Conservation (phyloP, 805 yeast genomes). For the Candida krabiensis region DNA sequence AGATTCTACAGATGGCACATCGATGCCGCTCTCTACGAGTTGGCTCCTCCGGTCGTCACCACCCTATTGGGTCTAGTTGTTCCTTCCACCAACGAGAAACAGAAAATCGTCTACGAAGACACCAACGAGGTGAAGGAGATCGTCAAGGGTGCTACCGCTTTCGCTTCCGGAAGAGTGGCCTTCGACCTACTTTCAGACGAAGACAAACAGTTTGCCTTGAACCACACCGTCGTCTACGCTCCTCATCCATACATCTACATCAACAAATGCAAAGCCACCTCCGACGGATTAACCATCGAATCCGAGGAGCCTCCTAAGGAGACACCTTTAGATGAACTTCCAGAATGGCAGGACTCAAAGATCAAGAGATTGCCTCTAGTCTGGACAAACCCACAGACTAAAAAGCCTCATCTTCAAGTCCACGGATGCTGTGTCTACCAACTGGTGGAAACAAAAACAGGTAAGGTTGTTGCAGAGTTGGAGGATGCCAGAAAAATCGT, state of each 20-base stretch:
- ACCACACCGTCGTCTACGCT: slow-evolving; percentile 82
- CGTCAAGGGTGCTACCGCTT: slow-evolving; percentile 87
- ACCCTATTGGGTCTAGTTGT: slow-evolving; percentile 81
- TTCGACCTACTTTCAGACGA: slow-evolving; percentile 64
- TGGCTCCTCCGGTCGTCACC: slow-evolving; percentile 85
- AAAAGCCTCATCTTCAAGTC: slow-evolving; percentile 78
- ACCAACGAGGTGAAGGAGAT: slow-evolving; percentile 62
- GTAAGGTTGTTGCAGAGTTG: slow-evolving; percentile 60
- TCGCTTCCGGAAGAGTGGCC: slow-evolving; percentile 81
- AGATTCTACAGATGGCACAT: slow-evolving; percentile 93
- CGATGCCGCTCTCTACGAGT: slow-evolving; percentile 83
- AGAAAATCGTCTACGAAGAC: slow-evolving; percentile 65
- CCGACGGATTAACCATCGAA: slow-evolving; percentile 85
- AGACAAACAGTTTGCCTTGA: slow-evolving; percentile 71
- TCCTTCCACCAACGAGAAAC: slow-evolving; percentile 65
- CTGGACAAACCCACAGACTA: slow-evolving; percentile 90
- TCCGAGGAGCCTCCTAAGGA: slow-evolving; percentile 68
- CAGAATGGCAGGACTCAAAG: slow-evolving; percentile 80
- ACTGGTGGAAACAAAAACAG: slow-evolving; percentile 53
- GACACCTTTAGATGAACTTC: slow-evolving; percentile 61
- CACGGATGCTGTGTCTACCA: slow-evolving; percentile 85
- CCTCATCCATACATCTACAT: slow-evolving; percentile 92
- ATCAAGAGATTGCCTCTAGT: slow-evolving; percentile 80
- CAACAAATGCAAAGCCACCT: slow-evolving; percentile 75
- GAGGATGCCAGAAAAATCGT: slow-evolving; percentile 73